Evolutionary conservation across 257 asterid species (phyloP).

Genomic region (Solanum verrucosum): DNA sequence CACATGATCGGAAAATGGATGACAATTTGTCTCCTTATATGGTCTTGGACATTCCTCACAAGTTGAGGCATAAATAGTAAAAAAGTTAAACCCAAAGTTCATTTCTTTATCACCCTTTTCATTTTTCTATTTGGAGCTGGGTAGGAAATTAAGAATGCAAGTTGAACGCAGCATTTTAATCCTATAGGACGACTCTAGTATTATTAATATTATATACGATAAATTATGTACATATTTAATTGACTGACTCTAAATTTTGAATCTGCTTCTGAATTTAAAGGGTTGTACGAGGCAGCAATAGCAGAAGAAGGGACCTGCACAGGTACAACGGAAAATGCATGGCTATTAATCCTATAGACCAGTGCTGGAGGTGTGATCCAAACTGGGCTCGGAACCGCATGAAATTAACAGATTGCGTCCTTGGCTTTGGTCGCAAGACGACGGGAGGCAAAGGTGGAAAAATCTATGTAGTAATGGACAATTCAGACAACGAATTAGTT

Average conservation of each 20-base stretch:
- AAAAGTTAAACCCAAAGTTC: not conserved
- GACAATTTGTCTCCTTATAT: not conserved
- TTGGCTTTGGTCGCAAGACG: conserved; percentile 47
- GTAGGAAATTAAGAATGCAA: not conserved
- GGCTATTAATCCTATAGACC: conserved; percentile 60
- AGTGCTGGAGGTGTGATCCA: conserved; percentile 46
- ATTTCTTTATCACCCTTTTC: not conserved
- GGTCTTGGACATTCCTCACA: not conserved
- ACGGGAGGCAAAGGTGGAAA: conserved; percentile 55
- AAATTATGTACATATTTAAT: not conserved
- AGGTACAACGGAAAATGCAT: conserved; percentile 18
- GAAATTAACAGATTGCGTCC: conserved; percentile 28
- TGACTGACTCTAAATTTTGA: not conserved
- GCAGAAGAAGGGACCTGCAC: conserved; percentile 23
- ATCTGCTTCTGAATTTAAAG: conserved; percentile 1
- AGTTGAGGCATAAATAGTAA: not conserved
- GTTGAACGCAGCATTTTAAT: not conserved
- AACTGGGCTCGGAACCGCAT: conserved; percentile 37
- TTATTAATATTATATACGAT: not conserved
- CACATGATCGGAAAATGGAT: not conserved
- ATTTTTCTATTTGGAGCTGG: not conserved
- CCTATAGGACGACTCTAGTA: no score
- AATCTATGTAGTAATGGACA: conserved; percentile 35
- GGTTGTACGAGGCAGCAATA: conserved; percentile 9
- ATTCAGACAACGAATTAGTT: conserved; percentile 35